Evolutionary conservation across 2,329 filamentous ascomycete species (phyloP), one percentile per base, ranked within the genome.

Genomic region (Trichoderma sp.): DNA sequence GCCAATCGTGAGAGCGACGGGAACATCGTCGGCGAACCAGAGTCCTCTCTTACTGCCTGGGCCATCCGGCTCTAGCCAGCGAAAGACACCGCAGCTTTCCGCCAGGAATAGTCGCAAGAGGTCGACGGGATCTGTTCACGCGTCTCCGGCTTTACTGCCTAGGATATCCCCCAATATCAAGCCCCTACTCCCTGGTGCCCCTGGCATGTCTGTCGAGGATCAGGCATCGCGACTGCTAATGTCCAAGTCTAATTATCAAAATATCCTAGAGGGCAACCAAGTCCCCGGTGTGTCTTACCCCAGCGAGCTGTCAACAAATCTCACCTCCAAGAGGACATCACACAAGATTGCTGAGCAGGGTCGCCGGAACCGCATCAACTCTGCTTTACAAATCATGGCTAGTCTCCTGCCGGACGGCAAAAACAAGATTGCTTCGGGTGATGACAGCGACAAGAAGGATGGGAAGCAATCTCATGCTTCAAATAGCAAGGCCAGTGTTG

Each of bases 331-430:
- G 82, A 90, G 94, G 64, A 98, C 95, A 2, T 97, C 93, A 52
- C 95, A 99, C 82, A 99, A 99, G 80, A 92, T 99, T 72, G 95
- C 95, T 19, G 95, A 99, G 80, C 95, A 99, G 81, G 95, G 95
- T 7, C 89, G 95, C 57, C 86, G 95, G 68, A 98, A 99, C 76
- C 89, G 95, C 57, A 98, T 99, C 80, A 99, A 99, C 77, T 91
- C 90, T 64, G 95, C 95, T 0, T 83, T 99, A 25, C 92, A 94
- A 73, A 91, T 97, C 77, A 97, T 99, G 78, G 93, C 95, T 60
- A 86, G 89, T 0, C 83, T 99, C 2, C 82, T 99, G n/a, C 94
- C 95, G 0, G 86, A 79, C 3, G 22, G 56, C 71, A 79, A 80
- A 53, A 80, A 78, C 60, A 81, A 77, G 58, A 76, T 79, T 17